phyloP scores from a whole-genome alignment of 169 alveolate genomes.

The Plasmodium gonderi region DNA sequence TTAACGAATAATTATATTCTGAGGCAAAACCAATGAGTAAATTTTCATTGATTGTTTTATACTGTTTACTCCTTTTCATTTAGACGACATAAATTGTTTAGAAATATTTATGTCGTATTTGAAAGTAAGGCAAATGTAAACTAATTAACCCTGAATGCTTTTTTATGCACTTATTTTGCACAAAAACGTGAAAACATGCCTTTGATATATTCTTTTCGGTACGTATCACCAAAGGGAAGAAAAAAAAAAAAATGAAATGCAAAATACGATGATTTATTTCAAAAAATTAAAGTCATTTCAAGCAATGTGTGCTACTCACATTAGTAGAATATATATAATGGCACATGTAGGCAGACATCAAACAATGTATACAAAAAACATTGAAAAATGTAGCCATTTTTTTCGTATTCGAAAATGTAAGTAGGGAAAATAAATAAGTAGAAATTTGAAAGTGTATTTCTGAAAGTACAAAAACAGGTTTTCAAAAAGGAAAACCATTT shows the following conservation, averaged over 20 bases:
- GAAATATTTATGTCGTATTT: not conserved
- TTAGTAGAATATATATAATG: not conserved
- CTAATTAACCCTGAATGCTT: not conserved
- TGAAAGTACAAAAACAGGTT: not conserved
- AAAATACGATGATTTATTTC: slow-evolving; percentile 1
- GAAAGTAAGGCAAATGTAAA: not conserved
- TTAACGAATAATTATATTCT: not conserved
- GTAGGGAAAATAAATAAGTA: not conserved
- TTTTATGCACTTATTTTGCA: slow-evolving; percentile 56
- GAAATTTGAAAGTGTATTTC: not conserved
- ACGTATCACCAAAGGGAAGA: not conserved
- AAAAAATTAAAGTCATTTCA: not conserved
- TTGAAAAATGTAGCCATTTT: not conserved
- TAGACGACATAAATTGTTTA: not conserved
- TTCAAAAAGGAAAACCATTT: not conserved
- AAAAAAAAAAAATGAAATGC: not conserved
- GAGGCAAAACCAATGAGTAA: not conserved
- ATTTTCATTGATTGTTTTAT: not conserved
- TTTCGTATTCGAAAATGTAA: not conserved
- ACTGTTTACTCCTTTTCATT: not conserved
- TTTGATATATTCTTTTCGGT: not conserved
- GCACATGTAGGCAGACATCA: not conserved
- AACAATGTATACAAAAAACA: not conserved
- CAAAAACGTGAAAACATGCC: slow-evolving; percentile 4
- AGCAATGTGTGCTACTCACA: not conserved